Evolutionary conservation across 805 yeast genomes (phyloP), one percentile per base, ranked within the genome.

Genomic region (Torulaspora delbrueckii): DNA sequence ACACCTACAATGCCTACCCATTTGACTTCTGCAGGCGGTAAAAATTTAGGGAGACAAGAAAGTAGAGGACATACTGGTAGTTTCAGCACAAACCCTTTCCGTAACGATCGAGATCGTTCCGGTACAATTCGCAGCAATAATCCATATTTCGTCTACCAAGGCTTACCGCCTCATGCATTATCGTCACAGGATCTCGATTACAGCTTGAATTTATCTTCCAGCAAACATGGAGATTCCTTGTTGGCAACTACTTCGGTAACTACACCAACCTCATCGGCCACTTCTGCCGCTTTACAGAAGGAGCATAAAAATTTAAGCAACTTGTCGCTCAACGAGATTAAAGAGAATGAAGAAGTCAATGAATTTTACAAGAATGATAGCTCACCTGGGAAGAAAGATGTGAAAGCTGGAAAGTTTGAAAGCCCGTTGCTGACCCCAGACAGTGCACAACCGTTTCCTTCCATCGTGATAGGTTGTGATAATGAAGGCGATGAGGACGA

Each of bases 71-170:
- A 45, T 28, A 25, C 34, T 4, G 41, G 46, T 2, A 37, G 36
- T 24, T 27, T 43, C n/a, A 46, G 39, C 39, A 40, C 44, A 10
- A 54, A 54, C 31, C 58, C 56, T 5, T 52, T 54, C 30, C 43
- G 47, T 14, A 35, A 31, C 9, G 47, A 43, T 4, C 39, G 41
- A 28, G 49, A 46, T 24, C 45, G 45, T 16, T 35, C 36, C 31
- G 42, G 42, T 10, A 43, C 51, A 8, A 42, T 41, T 16, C 47
- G 51, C 37, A 39, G 51, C 40, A 48, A 46, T 38, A 77, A 73
- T 56, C 75, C 77, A 19, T 78, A 79, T 58, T 78, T 78, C 60
- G 75, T 73, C 4, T 78, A 75, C 54, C 83, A 78, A 52, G 83
- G 84, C 1, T 58, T 75, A 8, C 82, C 84, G 3, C 80, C 79